Evolutionary conservation across 2,329 filamentous ascomycete genomes (phyloP).

Genomic region (Paecilomyces sp.): DNA sequence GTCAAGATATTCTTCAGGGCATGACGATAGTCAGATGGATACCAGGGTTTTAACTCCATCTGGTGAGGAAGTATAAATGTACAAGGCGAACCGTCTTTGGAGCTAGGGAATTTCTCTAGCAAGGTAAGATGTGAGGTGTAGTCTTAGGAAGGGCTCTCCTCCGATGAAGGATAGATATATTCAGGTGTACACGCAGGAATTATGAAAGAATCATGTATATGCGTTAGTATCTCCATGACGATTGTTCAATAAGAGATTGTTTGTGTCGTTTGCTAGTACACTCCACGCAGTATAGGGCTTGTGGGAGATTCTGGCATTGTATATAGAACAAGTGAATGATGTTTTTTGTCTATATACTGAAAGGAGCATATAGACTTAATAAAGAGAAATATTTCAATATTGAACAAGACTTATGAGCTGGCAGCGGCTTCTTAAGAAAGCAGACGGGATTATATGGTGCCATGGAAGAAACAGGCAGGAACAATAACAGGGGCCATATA

Average conservation of each 20-base stretch:
- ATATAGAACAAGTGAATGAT: neutral
- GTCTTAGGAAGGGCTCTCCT: neutral
- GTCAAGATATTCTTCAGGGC: slow-evolving; percentile 15
- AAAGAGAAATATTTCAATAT: neutral
- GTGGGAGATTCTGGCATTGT: neutral
- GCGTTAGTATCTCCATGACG: neutral
- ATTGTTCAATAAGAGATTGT: neutral
- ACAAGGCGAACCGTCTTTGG: neutral
- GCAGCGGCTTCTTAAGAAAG: neutral
- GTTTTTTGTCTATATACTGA: neutral
- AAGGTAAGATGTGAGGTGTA: neutral
- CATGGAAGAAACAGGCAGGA: neutral
- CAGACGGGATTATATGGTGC: neutral
- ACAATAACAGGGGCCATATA: neutral
- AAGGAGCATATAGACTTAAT: neutral
- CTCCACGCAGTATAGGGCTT: neutral
- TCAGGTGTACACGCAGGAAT: neutral
- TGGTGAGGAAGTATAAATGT: neutral
- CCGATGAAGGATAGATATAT: neutral
- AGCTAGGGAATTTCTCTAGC: neutral
- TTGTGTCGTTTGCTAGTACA: neutral
- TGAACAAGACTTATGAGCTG: neutral
- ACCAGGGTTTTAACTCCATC: slow-evolving; percentile 15
- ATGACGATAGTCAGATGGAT: slow-evolving; percentile 17
- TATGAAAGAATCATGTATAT: neutral